Conservation (phyloP, 164 flowering plant genomes). For the Chimonanthus praecox region DNA sequence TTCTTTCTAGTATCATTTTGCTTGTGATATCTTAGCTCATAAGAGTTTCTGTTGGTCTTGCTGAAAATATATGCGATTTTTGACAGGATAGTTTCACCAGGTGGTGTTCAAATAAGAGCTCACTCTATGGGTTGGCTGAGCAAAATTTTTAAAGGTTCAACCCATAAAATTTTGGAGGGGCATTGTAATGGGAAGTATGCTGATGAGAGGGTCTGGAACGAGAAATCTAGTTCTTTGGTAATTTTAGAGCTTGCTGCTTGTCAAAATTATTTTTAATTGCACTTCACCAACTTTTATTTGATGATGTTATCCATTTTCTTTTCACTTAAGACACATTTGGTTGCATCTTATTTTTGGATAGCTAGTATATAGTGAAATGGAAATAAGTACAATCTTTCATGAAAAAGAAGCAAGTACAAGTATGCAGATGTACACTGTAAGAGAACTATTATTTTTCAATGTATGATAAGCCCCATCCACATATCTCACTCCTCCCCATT, state of each 20-base stretch:
- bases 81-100: slow-evolving; percentile 24
- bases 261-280: neutral
- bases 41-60: neutral
- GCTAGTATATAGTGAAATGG: no score
- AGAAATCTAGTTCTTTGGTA: slow-evolving; percentile 52
- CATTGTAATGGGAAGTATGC: slow-evolving; percentile 41
- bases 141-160: slow-evolving; percentile 33
- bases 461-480: no score
- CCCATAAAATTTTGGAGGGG: slow-evolving; percentile 15
- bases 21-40: neutral
- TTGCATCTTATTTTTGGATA: neutral
- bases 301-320: neutral
- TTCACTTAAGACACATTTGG: neutral
- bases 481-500: no score
- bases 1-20: neutral
- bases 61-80: neutral
- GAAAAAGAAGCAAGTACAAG: no score
- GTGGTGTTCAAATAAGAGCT: slow-evolving; percentile 30
- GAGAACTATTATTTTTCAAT: no score
- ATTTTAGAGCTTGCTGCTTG: slow-evolving; percentile 1
- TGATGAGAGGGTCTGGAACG: slow-evolving; percentile 35
- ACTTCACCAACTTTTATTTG: neutral
- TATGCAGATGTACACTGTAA: no score
- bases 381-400: no score
- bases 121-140: slow-evolving; percentile 73